phyloP scores from a whole-genome alignment of 352 stramenopile genomes.

The Pythium phragmiticola region DNA sequence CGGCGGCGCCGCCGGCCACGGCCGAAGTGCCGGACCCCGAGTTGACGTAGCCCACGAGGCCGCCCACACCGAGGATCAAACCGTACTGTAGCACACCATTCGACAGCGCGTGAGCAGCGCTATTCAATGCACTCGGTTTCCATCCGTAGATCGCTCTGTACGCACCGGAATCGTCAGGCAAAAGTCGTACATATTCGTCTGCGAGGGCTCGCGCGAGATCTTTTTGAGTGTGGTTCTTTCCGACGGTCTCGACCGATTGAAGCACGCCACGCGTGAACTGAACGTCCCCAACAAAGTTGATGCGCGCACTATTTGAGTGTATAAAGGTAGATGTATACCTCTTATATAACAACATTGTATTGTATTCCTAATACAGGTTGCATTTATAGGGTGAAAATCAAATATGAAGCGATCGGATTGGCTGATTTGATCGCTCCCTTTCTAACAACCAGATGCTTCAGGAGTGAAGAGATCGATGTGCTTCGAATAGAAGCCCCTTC shows the following conservation, averaged over 20 bases:
- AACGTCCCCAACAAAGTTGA: background rate
- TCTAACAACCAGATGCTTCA: slow-evolving; percentile 1
- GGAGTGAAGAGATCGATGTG: slow-evolving; percentile 18
- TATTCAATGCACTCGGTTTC: slow-evolving; percentile 20
- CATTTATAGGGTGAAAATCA: background rate
- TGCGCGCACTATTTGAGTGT: background rate
- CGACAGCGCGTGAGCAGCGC: slow-evolving; percentile 16
- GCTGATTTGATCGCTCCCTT: background rate
- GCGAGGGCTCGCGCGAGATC: background rate
- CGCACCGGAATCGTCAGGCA: slow-evolving; percentile 84
- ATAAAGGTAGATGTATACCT: background rate
- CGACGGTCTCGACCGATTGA: slow-evolving; percentile 13
- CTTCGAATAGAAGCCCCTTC: slow-evolving; percentile 19
- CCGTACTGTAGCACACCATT: slow-evolving; percentile 52
- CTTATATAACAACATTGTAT: background rate
- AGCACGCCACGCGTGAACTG: background rate
- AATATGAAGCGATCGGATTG: background rate
- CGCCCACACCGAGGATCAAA: slow-evolving; percentile 64
- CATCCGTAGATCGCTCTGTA: slow-evolving; percentile 9
- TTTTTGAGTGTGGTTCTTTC: background rate
- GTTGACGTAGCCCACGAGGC: slow-evolving; percentile 75
- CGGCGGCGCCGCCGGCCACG: slow-evolving; percentile 58
- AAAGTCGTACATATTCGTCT: slow-evolving; percentile 78
- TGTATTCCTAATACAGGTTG: background rate
- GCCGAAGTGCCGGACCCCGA: slow-evolving; percentile 68